Base-by-base conservation (phyloP, 257 asterid species). In the Eucommia ulmoides region DNA sequence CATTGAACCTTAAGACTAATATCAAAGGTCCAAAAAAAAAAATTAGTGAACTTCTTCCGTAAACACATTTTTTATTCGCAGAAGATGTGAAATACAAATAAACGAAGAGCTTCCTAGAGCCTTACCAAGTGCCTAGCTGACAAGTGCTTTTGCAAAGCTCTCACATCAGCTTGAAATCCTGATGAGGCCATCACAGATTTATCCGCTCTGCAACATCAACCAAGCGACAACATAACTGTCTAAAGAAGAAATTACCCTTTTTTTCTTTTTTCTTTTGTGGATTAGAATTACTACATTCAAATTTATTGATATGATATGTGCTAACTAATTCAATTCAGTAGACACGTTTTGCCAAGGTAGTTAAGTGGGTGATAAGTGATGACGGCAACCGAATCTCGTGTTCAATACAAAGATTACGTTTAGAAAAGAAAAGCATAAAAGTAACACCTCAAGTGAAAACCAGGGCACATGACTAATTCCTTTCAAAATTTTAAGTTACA, bases 101-200 rank as follows among this genome's bases (percentile, higher is more conserved):
- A n/a, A n/a, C n/a, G n/a, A n/a, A n/a, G n/a, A n/a, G n/a, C n/a
- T n/a, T n/a, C n/a, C n/a, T n/a, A n/a, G n/a, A 17, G 54, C 54
- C 69, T 73, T 61, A 73, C 79, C 70, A 65, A 46, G 51, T 73
- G 79, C 54, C 70, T 73, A 17, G 75, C 72, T 41, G 69, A 55
- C 59, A 73, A 59, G 41, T 56, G 64, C 80, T 88, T 88, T 69
- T 88, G 95, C 74, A 88, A 70, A 66, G 97, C 95, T 64, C 94
- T 73, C 44, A 88, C 95, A 44, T 88, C 97, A 67, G 97, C 97
- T 70, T 88, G 97, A 77, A 88, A 88, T 26, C 95, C 95, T 33
- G 95, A 88, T 22, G 97, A 84, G 49, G 97, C 95, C 94, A 84
- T 70, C 66, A 81, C 73, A 11, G 88, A 68, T 65, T 77, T 88